Percentiles rank a stretch among this genome's conserved stretches.
Evolutionary conservation across 306 rosid genomes (phyloP).

Genomic region (Gillenia trifoliata): DNA sequence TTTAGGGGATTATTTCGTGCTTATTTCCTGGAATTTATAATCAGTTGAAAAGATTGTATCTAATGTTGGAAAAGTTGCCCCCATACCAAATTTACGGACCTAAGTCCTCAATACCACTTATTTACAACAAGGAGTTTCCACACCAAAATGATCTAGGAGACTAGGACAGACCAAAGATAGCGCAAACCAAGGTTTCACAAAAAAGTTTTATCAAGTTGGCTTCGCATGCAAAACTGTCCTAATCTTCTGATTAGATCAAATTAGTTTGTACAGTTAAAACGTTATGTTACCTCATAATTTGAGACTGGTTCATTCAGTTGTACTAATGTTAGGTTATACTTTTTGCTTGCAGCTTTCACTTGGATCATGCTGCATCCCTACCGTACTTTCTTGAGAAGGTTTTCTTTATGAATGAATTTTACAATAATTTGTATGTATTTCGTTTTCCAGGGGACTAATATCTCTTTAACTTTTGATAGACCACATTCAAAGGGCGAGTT

Average conservation of each 20-base stretch:
- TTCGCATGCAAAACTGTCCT: neutral
- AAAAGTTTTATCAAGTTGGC: neutral
- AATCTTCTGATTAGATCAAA: neutral
- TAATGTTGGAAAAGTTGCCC: neutral
- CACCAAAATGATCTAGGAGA: neutral
- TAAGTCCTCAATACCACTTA: neutral
- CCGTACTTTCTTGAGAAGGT: slow-evolving; percentile 95
- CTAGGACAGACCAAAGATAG: neutral
- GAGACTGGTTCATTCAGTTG: neutral
- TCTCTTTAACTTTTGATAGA: slow-evolving; percentile 28
- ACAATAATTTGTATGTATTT: neutral
- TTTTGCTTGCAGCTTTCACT: slow-evolving; percentile 58
- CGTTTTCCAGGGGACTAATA: slow-evolving; percentile 6
- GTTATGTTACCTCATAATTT: neutral
- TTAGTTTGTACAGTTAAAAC: neutral
- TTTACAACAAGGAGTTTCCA: neutral
- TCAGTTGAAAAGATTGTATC: neutral
- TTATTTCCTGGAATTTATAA: neutral
- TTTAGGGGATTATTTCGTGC: neutral
- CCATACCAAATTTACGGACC: neutral
- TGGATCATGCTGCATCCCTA: slow-evolving; percentile 91
- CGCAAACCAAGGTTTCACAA: neutral
- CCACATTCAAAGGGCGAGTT: slow-evolving; percentile 86
- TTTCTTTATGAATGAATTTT: neutral
- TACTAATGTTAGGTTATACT: neutral